phyloP scores from a whole-genome alignment of 768 basidiomycete genomes.

The Collybia mongolica region DNA sequence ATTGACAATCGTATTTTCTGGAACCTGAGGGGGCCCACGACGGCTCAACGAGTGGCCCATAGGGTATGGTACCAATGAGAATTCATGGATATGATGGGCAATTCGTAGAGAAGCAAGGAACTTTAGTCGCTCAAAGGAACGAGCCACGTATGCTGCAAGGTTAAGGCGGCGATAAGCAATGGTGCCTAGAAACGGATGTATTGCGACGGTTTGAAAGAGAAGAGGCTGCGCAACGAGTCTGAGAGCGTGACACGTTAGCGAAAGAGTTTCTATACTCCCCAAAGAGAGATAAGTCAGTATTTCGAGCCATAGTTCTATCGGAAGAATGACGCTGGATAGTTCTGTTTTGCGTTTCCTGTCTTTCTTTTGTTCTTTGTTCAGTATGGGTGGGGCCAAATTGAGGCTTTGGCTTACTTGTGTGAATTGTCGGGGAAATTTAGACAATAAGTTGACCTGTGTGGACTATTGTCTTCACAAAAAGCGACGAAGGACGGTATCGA shows the following conservation, averaged over 20 bases:
- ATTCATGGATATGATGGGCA: conserved; percentile 9
- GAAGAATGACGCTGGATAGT: conserved; percentile 9
- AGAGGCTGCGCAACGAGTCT: conserved; percentile 15
- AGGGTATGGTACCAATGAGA: conserved; percentile 16
- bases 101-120: conserved; percentile 13
- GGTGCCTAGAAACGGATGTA: conserved; percentile 19
- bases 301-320: conserved; percentile 19
- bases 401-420: background rate
- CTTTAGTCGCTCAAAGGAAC: conserved; percentile 9
- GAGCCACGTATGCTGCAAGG: conserved; percentile 10
- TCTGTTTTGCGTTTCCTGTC: background rate
- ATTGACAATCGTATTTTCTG: conserved; percentile 11
- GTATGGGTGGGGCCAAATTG: background rate
- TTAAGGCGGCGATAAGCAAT: conserved; percentile 17
- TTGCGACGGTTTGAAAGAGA: conserved; percentile 7
- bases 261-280: conserved; percentile 4
- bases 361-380: background rate
- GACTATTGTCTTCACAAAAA: too few species aligned
- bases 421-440: background rate
- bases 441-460: too few species aligned
- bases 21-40: conserved; percentile 8
- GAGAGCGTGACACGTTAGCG: conserved; percentile 13
- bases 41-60: conserved; percentile 16
- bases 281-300: conserved; percentile 10
- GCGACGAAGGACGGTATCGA: too few species aligned